phyloP scores from a whole-genome alignment of 2,329 filamentous ascomycete genomes.

The Cordyceps tenuipes region DNA sequence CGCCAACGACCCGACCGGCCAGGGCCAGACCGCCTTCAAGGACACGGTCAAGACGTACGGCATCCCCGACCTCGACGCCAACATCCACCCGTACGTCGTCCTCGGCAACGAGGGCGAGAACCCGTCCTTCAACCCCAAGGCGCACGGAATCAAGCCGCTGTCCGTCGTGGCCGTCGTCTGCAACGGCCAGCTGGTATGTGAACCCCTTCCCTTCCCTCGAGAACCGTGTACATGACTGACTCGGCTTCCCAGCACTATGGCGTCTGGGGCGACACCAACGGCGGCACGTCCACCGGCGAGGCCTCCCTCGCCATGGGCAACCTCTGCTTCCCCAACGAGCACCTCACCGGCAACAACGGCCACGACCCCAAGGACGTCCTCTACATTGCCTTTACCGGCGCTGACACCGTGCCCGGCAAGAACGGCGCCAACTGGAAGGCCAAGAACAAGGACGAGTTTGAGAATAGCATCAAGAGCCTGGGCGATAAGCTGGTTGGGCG shows the following conservation, averaged over 20 bases:
- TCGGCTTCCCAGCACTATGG: no score
- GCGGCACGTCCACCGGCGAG: constrained; percentile 38
- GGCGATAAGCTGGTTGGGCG: constrained; percentile 36
- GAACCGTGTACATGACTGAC: no score
- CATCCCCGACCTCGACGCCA: constrained; percentile 32
- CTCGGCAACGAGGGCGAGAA: constrained; percentile 28
- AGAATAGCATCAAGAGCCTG: constrained; percentile 35
- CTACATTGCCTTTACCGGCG: constrained; percentile 46
- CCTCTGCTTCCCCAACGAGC: constrained; percentile 37
- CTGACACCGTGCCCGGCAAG: constrained; percentile 41
- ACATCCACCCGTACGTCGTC: constrained; percentile 39
- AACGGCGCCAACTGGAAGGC: constrained; percentile 43
- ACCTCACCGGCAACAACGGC: constrained; percentile 42
- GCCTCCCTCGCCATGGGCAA: constrained; percentile 42
- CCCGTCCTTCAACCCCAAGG: constrained; percentile 26
- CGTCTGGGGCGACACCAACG: constrained; percentile 49
- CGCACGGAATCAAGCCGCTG: constrained; percentile 33
- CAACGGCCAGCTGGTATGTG: constrained; percentile 32
- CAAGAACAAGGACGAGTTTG: constrained; percentile 33
- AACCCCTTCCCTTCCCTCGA: no score
- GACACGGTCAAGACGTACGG: constrained; percentile 24
- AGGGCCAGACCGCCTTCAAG: constrained; percentile 34
- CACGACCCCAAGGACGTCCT: constrained; percentile 46
- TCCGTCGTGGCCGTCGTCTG: constrained; percentile 43
- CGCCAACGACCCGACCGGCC: constrained; percentile 25